Conservation (phyloP, 148 eudicot genomes). For the Camellia granthamiana region DNA sequence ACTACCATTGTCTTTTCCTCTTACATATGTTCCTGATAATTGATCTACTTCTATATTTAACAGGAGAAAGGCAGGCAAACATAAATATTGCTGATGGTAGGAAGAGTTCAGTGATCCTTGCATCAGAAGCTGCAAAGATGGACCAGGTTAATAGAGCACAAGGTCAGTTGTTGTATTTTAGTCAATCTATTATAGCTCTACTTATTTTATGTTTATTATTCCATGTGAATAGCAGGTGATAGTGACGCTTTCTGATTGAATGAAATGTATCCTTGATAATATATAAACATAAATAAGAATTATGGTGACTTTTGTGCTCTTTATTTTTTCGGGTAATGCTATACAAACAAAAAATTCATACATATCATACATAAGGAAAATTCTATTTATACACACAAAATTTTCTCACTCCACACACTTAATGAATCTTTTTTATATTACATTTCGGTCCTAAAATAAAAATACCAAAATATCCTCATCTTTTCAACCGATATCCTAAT, state of each 20-base stretch:
- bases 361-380: no score
- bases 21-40: conserved; percentile 4
- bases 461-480: no score
- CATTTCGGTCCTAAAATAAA: no score
- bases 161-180: conserved; percentile 37
- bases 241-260: background rate
- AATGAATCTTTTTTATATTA: no score
- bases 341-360: no score
- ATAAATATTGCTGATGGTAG: conserved; percentile 50
- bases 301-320: no score
- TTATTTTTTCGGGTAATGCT: background rate
- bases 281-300: background rate
- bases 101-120: conserved; percentile 58
- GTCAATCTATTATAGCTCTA: background rate
- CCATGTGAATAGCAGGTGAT: background rate
- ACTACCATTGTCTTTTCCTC: background rate
- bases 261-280: background rate
- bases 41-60: background rate
- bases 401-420: no score
- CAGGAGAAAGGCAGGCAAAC: conserved; percentile 76
- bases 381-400: no score
- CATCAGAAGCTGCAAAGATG: conserved; percentile 82
- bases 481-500: no score
- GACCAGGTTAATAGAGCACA: conserved; percentile 73
- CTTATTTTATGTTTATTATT: background rate